Conservation (phyloP, 2,329 filamentous ascomycete genomes). For the Didymellaceae sp. region DNA sequence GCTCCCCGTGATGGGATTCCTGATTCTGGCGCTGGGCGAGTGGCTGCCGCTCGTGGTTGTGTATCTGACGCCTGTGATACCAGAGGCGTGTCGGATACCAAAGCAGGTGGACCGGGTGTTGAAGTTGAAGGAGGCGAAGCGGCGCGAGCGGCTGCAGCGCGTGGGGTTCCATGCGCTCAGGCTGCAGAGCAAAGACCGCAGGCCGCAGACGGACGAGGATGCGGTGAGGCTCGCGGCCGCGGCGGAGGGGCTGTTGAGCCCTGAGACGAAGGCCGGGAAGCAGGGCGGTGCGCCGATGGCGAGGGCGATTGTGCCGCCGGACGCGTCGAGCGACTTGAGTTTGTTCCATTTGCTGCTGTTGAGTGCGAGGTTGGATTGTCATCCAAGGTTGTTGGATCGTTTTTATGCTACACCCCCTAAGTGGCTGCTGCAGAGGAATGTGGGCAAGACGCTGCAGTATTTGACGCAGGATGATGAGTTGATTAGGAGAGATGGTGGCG, state of each 20-base stretch:
- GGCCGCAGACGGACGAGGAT: not conserved
- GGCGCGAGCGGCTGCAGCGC: slow-evolving; percentile 24
- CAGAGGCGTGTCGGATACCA: slow-evolving; percentile 83
- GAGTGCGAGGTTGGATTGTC: slow-evolving; percentile 31
- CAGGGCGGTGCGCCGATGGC: slow-evolving; percentile 11
- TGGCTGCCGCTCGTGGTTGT: slow-evolving; percentile 82
- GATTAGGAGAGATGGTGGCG: slow-evolving; percentile 69
- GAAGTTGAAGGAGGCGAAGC: slow-evolving; percentile 55
- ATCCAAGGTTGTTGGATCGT: slow-evolving; percentile 47
- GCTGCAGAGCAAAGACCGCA: slow-evolving; percentile 18
- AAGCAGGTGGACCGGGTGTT: slow-evolving; percentile 70
- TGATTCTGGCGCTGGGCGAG: slow-evolving; percentile 82
- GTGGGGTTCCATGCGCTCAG: slow-evolving; percentile 26
- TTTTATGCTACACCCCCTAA: slow-evolving; percentile 50
- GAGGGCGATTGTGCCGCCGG: slow-evolving; percentile 5
- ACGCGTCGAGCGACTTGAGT: slow-evolving; percentile 8
- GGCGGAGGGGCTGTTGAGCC: slow-evolving; percentile 4
- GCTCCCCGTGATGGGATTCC: slow-evolving; percentile 76
- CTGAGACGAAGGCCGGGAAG: slow-evolving; percentile 4
- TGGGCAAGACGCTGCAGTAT: slow-evolving; percentile 65
- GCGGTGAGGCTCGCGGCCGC: slow-evolving; percentile 5
- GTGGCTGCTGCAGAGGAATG: slow-evolving; percentile 61
- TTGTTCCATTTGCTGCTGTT: slow-evolving; percentile 29
- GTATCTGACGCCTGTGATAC: slow-evolving; percentile 73
- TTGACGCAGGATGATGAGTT: slow-evolving; percentile 74